phyloP scores from a whole-genome alignment of 2,329 filamentous ascomycete species.

The Diaporthe citrichinensis region DNA sequence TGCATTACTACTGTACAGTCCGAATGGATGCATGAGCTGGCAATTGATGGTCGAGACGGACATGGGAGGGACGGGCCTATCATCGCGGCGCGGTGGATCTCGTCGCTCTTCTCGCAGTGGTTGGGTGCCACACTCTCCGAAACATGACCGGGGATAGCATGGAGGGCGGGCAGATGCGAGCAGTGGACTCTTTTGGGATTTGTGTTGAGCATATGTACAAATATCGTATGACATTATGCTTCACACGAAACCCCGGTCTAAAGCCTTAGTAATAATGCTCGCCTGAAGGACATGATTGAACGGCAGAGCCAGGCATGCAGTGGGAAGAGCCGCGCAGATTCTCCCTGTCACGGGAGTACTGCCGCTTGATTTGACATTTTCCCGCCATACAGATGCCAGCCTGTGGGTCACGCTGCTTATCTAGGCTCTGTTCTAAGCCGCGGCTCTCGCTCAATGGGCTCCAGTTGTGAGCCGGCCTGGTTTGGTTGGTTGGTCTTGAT shows the following conservation, averaged over 20 bases:
- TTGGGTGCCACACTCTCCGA: not conserved
- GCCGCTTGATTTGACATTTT: not conserved
- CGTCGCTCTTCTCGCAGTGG: not conserved
- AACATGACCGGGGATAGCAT: not conserved
- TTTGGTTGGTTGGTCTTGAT: not conserved
- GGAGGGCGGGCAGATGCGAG: not conserved
- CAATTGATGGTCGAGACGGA: constrained; percentile 2
- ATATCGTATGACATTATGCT: constrained; percentile 16
- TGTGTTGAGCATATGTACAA: not conserved
- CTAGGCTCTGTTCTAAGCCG: not conserved
- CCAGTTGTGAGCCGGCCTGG: not conserved
- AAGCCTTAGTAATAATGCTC: not conserved
- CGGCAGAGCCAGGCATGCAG: not conserved
- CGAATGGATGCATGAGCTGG: not conserved
- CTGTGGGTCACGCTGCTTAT: not conserved
- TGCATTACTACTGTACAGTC: not conserved
- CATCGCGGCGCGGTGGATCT: not conserved
- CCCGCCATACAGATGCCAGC: not conserved
- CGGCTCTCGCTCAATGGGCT: not conserved
- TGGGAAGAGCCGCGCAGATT: not conserved
- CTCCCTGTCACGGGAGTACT: not conserved
- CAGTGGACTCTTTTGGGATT: not conserved
- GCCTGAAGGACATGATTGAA: not conserved
- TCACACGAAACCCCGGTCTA: not conserved
- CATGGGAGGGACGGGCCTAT: constrained; percentile 23